phyloP scores from a whole-genome alignment of 352 stramenopile species.

The Plasmopara muralis region DNA sequence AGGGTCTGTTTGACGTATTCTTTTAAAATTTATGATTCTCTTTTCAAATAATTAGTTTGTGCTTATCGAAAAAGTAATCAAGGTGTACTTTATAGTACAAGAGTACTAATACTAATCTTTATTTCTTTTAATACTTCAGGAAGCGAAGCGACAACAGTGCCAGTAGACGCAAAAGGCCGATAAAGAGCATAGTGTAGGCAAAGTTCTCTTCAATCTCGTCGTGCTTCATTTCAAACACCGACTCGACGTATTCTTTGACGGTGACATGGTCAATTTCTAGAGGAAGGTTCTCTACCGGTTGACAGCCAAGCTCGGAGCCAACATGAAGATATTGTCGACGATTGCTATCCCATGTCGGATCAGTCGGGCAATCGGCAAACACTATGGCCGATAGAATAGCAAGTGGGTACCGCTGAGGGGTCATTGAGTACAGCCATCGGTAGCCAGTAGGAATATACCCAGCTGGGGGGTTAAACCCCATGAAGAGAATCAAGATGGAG shows the following conservation, averaged over 20 bases:
- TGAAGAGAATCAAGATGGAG: constrained; percentile 43
- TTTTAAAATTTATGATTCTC: no score
- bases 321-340: neutral
- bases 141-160: constrained; percentile 33
- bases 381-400: constrained; percentile 15
- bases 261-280: constrained; percentile 15
- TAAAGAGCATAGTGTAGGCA: constrained; percentile 24
- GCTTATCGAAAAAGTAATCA: no score
- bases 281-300: constrained; percentile 14
- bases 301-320: constrained; percentile 15
- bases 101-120: constrained; percentile 1
- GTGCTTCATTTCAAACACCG: constrained; percentile 35
- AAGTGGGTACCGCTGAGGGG: constrained; percentile 18
- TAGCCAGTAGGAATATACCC: constrained; percentile 40
- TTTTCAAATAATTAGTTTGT: no score
- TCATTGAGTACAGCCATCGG: constrained; percentile 33
- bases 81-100: no score
- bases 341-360: no score
- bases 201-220: constrained; percentile 32
- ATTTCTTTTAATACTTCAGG: constrained; percentile 30
- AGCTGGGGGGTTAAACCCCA: constrained; percentile 45
- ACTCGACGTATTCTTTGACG: constrained; percentile 37
- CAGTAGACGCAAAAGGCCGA: constrained; percentile 28
- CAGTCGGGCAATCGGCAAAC: constrained; percentile 21
- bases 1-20: no score